Evolutionary conservation across 306 rosid species (phyloP), one percentile per base, ranked within the genome.

Genomic region (Cyamopsis tetragonoloba): DNA sequence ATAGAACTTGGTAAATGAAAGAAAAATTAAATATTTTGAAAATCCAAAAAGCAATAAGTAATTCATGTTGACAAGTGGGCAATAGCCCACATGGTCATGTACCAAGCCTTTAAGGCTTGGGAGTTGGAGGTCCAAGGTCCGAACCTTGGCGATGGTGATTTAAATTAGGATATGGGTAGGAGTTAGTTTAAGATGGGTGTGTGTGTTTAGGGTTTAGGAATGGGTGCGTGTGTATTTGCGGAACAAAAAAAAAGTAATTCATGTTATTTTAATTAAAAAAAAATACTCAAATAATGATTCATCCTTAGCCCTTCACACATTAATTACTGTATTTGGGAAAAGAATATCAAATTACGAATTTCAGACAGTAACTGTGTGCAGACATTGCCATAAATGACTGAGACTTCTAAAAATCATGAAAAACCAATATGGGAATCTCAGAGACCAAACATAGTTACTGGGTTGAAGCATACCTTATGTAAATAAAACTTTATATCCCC

Each of bases 401-500:
- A 54, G 51, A 70, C 39, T 69, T 46, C 30, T 24, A 31, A 17
- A 63, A 32, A 49, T 27, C 31, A 10, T 28, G 32, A 37, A 48
- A 68, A 56, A 23, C 9, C 15, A 56, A 46, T 13, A 8, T 12
- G 31, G 73, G 75, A 43, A 39, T 32, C 66, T 30, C 26, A 34
- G 28, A 62, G 41, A 63, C n/a, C 3, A 38, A 27, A 23, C 18
- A 57, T 5, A 57, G 62, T 66, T 61, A 34, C 32, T 7, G 35
- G 43, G 68, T 58, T 51, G 63, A 48, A 34, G 51, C 69, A 66
- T 75, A 95, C 99, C 99, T 95, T 90, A 8, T 95, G 99, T 49
- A 93, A 86, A 79, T 78, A 73, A 73, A 93, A 90, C 81, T 83
- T 88, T 20, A 82, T 83, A 71, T 84, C 91, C 35, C 84, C 96